phyloP scores from a whole-genome alignment of 768 basidiomycete species.

The Coprinellus micaceus region DNA sequence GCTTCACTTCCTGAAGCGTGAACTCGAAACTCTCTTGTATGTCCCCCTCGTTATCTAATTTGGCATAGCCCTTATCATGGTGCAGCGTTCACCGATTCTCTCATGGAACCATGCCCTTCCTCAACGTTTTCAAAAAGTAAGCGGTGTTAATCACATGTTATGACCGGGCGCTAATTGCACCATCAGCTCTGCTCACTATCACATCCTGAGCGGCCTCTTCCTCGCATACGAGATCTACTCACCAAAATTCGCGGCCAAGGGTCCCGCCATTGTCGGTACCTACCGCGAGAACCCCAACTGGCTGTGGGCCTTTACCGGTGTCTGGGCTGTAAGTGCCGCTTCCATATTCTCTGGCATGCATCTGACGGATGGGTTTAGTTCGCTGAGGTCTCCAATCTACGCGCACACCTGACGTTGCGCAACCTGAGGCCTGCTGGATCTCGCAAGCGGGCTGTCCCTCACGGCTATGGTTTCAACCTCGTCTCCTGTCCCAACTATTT shows the following conservation, averaged over 20 bases:
- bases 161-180: not conserved
- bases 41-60: conserved; percentile 20
- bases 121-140: conserved; percentile 88
- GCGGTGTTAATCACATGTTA: conserved; percentile 12
- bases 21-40: conserved; percentile 87
- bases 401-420: conserved; percentile 79
- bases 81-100: conserved; percentile 90
- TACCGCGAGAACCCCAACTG: conserved; percentile 62
- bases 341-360: not conserved
- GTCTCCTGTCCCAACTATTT: conserved; percentile 93
- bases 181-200: conserved; percentile 83
- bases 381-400: conserved; percentile 79
- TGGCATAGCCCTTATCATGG: not conserved
- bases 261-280: conserved; percentile 60
- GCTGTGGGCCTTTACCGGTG: conserved; percentile 57
- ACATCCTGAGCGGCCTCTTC: conserved; percentile 72
- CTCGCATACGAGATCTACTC: conserved; percentile 81
- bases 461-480: conserved; percentile 88
- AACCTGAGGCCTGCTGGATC: conserved; percentile 79
- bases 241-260: conserved; percentile 66
- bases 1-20: conserved; percentile 88
- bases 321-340: conserved; percentile 68
- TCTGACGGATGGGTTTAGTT: conserved; percentile 48
- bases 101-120: conserved; percentile 86
- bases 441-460: conserved; percentile 77